Evolutionary conservation across 2,329 filamentous ascomycete genomes (phyloP).

Genomic region (Colletotrichum simmondsii): DNA sequence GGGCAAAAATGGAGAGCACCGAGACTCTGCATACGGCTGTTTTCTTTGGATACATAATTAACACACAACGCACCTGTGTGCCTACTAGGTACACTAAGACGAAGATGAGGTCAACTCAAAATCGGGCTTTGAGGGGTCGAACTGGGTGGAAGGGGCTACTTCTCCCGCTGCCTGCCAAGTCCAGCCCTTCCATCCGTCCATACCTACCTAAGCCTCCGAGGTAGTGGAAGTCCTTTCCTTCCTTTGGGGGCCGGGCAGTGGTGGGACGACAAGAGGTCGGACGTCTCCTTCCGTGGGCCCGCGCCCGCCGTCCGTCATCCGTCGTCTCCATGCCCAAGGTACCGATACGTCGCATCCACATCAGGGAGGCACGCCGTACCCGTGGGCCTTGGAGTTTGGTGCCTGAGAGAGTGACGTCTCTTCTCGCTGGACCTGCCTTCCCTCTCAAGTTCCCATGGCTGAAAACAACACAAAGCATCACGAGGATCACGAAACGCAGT

Average conservation of each 20-base stretch:
- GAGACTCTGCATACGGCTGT: neutral
- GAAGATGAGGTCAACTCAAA: neutral
- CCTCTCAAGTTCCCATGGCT: neutral
- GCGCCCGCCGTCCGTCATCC: slow-evolving; percentile 13
- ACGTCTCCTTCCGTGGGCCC: slow-evolving; percentile 17
- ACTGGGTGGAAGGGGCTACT: neutral
- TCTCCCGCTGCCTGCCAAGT: slow-evolving; percentile 14
- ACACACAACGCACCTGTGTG: too few species aligned
- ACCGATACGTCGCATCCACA: neutral
- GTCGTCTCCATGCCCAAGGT: slow-evolving; percentile 6
- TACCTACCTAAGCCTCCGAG: too few species aligned
- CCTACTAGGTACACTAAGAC: too few species aligned
- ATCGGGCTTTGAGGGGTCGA: neutral
- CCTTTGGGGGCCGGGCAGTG: slow-evolving; percentile 4
- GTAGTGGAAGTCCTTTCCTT: neutral
- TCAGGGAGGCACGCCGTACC: neutral
- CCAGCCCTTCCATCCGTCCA: neutral
- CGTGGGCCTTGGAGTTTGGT: neutral
- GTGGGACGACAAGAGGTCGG: slow-evolving; percentile 25
- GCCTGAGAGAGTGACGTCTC: neutral
- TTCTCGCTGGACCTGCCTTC: neutral
- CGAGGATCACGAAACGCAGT: neutral
- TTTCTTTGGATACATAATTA: too few species aligned
- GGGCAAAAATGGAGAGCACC: neutral
- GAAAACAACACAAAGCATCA: neutral